Conservation (phyloP, 345 rosid species). For the Boechera divaricarpa region DNA sequence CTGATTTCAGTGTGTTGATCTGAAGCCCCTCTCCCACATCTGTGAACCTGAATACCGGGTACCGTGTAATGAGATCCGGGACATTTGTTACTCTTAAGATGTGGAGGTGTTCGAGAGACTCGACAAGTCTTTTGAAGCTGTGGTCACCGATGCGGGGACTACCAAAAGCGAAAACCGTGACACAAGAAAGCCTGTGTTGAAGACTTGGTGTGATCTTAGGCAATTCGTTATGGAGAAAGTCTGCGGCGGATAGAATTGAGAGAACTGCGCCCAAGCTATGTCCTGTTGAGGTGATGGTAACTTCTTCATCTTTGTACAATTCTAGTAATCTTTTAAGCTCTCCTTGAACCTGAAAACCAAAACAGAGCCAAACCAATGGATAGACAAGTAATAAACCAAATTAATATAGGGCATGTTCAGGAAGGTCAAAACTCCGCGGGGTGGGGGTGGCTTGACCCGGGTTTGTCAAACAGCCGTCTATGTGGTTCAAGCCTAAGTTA, state of each 20-base stretch:
- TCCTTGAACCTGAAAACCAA: slow-evolving; percentile 45
- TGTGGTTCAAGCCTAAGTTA: slow-evolving; percentile 2
- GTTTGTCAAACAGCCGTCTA: neutral
- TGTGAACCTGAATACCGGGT: slow-evolving; percentile 39
- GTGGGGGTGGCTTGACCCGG: neutral
- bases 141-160: slow-evolving; percentile 51
- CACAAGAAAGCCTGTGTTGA: slow-evolving; percentile 35
- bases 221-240: slow-evolving; percentile 49
- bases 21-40: slow-evolving; percentile 48
- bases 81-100: slow-evolving; percentile 48
- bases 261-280: slow-evolving; percentile 69
- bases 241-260: slow-evolving; percentile 57
- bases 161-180: slow-evolving; percentile 51
- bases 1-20: slow-evolving; percentile 51
- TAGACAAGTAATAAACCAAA: neutral
- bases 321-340: slow-evolving; percentile 54
- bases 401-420: neutral
- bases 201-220: slow-evolving; percentile 33
- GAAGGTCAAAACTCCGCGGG: neutral
- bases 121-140: slow-evolving; percentile 40
- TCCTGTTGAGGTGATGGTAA: slow-evolving; percentile 60
- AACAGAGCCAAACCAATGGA: slow-evolving; percentile 24
- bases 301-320: slow-evolving; percentile 52
- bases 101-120: slow-evolving; percentile 37
- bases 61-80: slow-evolving; percentile 45